Conservation (phyloP, 2,329 filamentous ascomycete genomes). For the Aspergillus transmontanensis region DNA sequence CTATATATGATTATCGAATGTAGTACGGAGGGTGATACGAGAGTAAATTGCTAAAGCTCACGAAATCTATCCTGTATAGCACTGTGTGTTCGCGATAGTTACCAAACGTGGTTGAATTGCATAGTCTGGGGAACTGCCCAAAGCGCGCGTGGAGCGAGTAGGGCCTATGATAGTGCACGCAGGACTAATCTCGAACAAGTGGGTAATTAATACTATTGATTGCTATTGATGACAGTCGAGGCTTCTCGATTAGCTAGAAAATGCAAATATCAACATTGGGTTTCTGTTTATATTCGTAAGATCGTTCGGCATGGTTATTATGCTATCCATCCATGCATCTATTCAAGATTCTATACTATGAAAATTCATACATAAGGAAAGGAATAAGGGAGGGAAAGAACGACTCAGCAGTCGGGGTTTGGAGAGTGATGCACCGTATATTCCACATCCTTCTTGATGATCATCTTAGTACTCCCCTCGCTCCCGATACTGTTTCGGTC, state of each 20-base stretch:
- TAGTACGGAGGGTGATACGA: background rate
- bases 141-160: background rate
- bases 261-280: background rate
- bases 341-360: background rate
- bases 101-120: background rate
- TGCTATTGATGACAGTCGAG: background rate
- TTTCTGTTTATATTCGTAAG: background rate
- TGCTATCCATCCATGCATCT: background rate
- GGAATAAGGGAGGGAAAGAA: background rate
- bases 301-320: background rate
- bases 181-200: background rate
- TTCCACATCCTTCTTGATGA: conserved; percentile 16
- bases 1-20: background rate
- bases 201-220: background rate
- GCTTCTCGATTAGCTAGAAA: background rate
- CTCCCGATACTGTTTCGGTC: conserved; percentile 11
- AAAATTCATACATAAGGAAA: background rate
- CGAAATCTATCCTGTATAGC: background rate
- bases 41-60: background rate
- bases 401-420: background rate
- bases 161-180: background rate
- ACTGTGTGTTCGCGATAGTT: background rate
- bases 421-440: conserved; percentile 3
- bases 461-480: conserved; percentile 14
- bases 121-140: background rate